Conservation (phyloP, 257 asterid species). For the Oldenlandia corymbosa region DNA sequence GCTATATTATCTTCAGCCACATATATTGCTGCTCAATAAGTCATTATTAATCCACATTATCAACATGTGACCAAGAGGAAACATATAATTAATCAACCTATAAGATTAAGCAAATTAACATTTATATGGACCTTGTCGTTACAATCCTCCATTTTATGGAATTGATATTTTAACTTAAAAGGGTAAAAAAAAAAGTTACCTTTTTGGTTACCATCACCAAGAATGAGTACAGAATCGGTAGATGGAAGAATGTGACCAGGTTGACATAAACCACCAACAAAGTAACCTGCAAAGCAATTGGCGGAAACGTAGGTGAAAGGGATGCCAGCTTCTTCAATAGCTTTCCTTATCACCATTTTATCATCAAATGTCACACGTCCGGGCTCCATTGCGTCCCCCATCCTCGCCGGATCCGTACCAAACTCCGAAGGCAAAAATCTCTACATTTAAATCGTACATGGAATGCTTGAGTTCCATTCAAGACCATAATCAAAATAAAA, state of each 20-base stretch:
- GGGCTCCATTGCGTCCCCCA: conserved; percentile 27
- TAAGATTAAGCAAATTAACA: too few species aligned
- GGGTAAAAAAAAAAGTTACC: conserved; percentile 11
- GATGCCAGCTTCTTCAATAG: conserved; percentile 30
- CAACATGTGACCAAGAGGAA: too few species aligned
- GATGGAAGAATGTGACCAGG: conserved; percentile 28
- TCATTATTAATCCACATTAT: too few species aligned
- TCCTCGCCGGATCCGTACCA: conserved; percentile 30
- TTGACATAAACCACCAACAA: conserved; percentile 30
- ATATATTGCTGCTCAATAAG: conserved; percentile 23
- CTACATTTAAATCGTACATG: conserved; percentile 3
- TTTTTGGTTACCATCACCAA: conserved; percentile 28
- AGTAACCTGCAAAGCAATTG: conserved; percentile 31
- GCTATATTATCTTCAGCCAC: conserved; percentile 35
- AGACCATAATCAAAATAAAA: neutral
- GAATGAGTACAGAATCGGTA: conserved; percentile 15
- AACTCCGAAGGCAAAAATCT: conserved; percentile 36
- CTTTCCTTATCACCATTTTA: conserved; percentile 30
- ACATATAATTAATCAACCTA: too few species aligned
- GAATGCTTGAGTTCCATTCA: too few species aligned
- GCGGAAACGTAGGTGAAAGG: conserved; percentile 30
- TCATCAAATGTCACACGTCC: conserved; percentile 30
- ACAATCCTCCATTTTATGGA: too few species aligned
- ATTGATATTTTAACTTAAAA: too few species aligned
- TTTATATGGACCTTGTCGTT: too few species aligned